Evolutionary conservation across 1,284 basidiomycete genomes (phyloP).

Genomic region (Leucoagaricus sp.): DNA sequence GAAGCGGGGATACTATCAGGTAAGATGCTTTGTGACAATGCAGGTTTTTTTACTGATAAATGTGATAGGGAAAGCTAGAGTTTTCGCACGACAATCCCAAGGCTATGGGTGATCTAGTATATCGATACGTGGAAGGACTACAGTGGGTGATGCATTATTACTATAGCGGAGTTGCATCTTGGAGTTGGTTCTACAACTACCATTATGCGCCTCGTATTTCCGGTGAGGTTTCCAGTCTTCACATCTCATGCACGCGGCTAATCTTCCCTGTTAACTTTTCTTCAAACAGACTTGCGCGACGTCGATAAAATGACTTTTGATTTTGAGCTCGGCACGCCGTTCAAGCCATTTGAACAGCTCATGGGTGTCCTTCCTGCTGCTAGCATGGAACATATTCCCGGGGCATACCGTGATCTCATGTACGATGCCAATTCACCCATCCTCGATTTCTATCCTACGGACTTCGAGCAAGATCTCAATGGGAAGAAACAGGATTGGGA

Average conservation of each 20-base stretch:
- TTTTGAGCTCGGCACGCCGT: constrained; percentile 88
- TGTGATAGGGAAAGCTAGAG: constrained; percentile 74
- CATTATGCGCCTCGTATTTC: constrained; percentile 96
- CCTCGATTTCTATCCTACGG: constrained; percentile 90
- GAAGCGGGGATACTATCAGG: constrained; percentile 91
- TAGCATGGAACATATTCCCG: constrained; percentile 86
- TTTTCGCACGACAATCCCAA: constrained; percentile 74
- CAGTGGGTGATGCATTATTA: constrained; percentile 99
- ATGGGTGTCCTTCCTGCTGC: constrained; percentile 97
- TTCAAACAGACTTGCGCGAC: constrained; percentile 67
- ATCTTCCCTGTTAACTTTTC: too few relatives aligned
- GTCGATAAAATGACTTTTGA: constrained; percentile 82
- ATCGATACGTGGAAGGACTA: constrained; percentile 89
- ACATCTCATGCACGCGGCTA: not conserved
- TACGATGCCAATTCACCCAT: constrained; percentile 85
- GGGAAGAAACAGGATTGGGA: constrained; percentile 99
- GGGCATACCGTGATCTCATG: constrained; percentile 91
- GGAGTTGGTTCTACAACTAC: constrained; percentile 99
- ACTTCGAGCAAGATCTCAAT: constrained; percentile 94
- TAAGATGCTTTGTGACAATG: constrained; percentile 33
- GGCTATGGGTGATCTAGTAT: constrained; percentile 69
- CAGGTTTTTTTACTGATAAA: not conserved
- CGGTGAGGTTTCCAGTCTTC: constrained; percentile 50
- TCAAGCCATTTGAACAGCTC: constrained; percentile 94
- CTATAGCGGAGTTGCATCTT: constrained; percentile 94